phyloP scores from a whole-genome alignment of 2,329 filamentous ascomycete species.

The Juglanconis sp. region DNA sequence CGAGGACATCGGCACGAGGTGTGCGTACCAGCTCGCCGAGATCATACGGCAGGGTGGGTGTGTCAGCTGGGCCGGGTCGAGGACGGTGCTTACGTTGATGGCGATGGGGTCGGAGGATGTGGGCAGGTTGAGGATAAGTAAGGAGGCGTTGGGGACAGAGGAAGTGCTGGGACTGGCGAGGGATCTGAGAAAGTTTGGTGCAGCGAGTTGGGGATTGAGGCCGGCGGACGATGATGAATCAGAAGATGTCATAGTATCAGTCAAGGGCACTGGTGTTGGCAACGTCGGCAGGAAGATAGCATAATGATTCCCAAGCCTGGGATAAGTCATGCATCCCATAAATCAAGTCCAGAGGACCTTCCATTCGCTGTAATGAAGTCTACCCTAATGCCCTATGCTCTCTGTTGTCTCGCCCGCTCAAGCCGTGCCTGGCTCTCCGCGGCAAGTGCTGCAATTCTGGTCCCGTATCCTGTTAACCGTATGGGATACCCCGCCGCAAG shows the following conservation, averaged over 20 bases:
- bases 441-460: conserved; percentile 50
- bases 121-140: conserved; percentile 77
- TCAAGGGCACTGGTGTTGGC: conserved; percentile 89
- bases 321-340: neutral
- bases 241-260: conserved; percentile 77
- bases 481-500: conserved; percentile 47
- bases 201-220: conserved; percentile 84
- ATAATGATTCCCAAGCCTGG: conserved; percentile 32
- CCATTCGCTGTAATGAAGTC: conserved; percentile 25
- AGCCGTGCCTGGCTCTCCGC: conserved; percentile 40
- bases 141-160: conserved; percentile 77
- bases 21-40: conserved; percentile 86
- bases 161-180: conserved; percentile 76
- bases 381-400: conserved; percentile 5
- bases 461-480: conserved; percentile 52
- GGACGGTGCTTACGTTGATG: conserved; percentile 83
- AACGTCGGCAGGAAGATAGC: conserved; percentile 91
- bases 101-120: conserved; percentile 98
- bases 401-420: conserved; percentile 16
- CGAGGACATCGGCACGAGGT: conserved; percentile 85
- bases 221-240: conserved; percentile 66
- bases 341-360: conserved; percentile 21
- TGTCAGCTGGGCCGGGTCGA: conserved; percentile 66
- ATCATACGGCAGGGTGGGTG: conserved; percentile 79
- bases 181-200: conserved; percentile 84